Evolutionary conservation across 2,329 filamentous ascomycete genomes (phyloP), one percentile per base, ranked within the genome.

Genomic region (Pseudogymnoascus sp.): DNA sequence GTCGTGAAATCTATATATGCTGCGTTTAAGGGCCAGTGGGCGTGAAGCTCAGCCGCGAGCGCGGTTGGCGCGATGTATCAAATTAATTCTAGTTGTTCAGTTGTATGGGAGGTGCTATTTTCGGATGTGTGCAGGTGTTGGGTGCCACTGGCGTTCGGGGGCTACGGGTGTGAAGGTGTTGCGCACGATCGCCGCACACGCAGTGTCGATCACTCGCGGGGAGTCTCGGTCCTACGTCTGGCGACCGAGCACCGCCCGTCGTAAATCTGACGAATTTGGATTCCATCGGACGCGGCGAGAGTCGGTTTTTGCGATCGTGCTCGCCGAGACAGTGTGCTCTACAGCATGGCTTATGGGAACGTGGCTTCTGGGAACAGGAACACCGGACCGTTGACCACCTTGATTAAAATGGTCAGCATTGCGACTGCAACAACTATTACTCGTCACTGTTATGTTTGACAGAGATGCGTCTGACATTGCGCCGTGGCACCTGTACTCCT

Each of bases 21-120:
- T 32, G 47, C 47, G 47, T 54, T 54, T 32, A 54, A 12, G 47
- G n/a, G 47, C 47, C 47, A 54, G 47, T 54, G 47, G 47, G 6
- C 32, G 28, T 14, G n/a, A 32, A 9, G 28, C 47, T 32, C 47
- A 54, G 47, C 47, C 47, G 28, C 47, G 47, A 32, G 47, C 28
- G 9, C 25, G 47, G 28, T 54, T 54, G 47, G 28, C 1, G 47
- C 20, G 5, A 32, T 54, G 43, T 54, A 54, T 18, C n/a, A n/a
- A 28, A 18, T 54, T 54, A 28, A 54, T 54, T 54, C 8, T 30
- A 6, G 22, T 30, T 30, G 43, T 32, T n/a, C 14, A 16, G 16
- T 4, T 32, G 28, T 54, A 28, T 30, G 28, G 28, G 25, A 32
- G 43, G 28, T 50, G 25, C 43, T 54, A 32, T 54, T 32, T 54